Evolutionary conservation across 345 rosid genomes (phyloP), one percentile per base, ranked within the genome.

Genomic region (Angophora floribunda): DNA sequence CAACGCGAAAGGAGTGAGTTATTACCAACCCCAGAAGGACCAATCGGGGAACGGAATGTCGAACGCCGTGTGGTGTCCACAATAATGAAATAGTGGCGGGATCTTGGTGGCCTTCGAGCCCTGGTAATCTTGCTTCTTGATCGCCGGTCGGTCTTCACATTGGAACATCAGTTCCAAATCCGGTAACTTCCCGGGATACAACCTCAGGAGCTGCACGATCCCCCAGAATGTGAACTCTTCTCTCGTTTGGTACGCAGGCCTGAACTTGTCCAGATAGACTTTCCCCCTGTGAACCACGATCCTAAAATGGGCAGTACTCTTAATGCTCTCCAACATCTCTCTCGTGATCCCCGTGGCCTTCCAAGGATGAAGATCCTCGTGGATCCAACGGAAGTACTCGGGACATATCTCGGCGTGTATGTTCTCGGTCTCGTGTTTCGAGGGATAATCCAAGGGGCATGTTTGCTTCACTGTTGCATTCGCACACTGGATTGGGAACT

Each of bases 11-110:
- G 49, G 82, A 63, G 57, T 26, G 88, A 67, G n/a, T 57, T 52
- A 85, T 87, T 93, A 96, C 98, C 97, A 94, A 45, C 95, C 96
- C 98, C 97, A 95, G 88, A 95, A 96, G 90, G 96, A 91, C 98
- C 97, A 95, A 47, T 95, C 96, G 80, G 95, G 96, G 70, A 95
- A 95, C 14, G 93, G 93, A 52, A 94, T 93, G 89, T 92, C 95
- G 45, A 93, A 89, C 14, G 85, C 47, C 10, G 80, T 32, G 32
- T 30, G 16, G n/a, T 45, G 44, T 16, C 52, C 84, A 6, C 52
- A 78, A 41, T 96, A 96, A 49, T 94, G 96, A 90, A 96, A 96
- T 88, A 96, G 85, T 6, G 97, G 94, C 5, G 96, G 96, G 9
- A 95, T 93, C 85, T 80, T 85, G 52, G 89, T 65, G 47, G 90